phyloP scores from a whole-genome alignment of 2,329 filamentous ascomycete species.

The Neopestalotiopsis sp. region DNA sequence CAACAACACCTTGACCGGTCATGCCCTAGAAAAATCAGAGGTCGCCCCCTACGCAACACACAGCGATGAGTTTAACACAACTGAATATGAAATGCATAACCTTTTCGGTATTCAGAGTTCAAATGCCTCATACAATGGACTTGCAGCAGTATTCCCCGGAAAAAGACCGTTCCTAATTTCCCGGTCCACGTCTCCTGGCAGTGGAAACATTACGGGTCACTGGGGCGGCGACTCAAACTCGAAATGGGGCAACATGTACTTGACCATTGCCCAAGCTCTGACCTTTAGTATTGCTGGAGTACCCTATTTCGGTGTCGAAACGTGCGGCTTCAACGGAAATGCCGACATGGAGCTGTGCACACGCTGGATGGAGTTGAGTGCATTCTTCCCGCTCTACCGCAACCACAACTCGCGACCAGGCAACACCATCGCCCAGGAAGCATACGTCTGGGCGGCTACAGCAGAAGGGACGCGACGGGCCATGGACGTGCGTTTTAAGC shows the following conservation, averaged over 20 bases:
- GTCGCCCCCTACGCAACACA: slow-evolving; percentile 63
- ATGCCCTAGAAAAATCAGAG: slow-evolving; percentile 51
- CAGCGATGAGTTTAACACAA: slow-evolving; percentile 60
- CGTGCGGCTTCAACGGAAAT: slow-evolving; percentile 74
- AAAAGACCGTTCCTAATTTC: slow-evolving; percentile 86
- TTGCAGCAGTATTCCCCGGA: slow-evolving; percentile 65
- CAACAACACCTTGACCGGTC: slow-evolving; percentile 68
- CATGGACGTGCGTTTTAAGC: slow-evolving; percentile 72
- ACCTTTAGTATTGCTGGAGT: slow-evolving; percentile 77
- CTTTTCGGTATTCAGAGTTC: slow-evolving; percentile 77
- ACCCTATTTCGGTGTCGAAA: slow-evolving; percentile 76
- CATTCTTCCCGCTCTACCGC: slow-evolving; percentile 80
- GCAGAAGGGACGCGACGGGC: slow-evolving; percentile 65
- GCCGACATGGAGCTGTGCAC: slow-evolving; percentile 72
- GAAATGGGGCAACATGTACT: slow-evolving; percentile 75
- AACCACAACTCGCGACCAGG: slow-evolving; percentile 72
- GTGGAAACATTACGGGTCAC: slow-evolving; percentile 77
- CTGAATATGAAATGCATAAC: slow-evolving; percentile 86
- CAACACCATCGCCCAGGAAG: slow-evolving; percentile 65
- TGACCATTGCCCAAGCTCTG: slow-evolving; percentile 78
- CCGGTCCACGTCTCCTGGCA: slow-evolving; percentile 81
- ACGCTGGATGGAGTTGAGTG: slow-evolving; percentile 74
- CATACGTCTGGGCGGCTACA: slow-evolving; percentile 72
- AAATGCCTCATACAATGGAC: slow-evolving; percentile 75
- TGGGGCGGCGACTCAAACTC: slow-evolving; percentile 81